Base-by-base conservation (phyloP, 1,139 yeast genomes). In the Starmera stellimalicola region DNA sequence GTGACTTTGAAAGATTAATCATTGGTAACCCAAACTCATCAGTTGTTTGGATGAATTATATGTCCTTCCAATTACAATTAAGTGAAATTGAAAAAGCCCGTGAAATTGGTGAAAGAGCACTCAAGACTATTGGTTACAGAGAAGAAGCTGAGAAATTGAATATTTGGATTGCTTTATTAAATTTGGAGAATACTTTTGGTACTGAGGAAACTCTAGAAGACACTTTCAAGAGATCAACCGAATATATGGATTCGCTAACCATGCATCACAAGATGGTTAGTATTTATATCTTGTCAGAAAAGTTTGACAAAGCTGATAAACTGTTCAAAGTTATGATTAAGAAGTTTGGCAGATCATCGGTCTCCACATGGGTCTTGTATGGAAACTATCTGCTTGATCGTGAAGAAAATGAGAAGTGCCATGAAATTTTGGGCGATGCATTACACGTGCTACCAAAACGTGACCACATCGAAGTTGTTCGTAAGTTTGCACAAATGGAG, bases 41-140 rank as follows among this genome's bases (percentile, higher is more conserved):
- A 2, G 73, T 88, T 33, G 62, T 87, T 44, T 91, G 98, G 98
- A 88, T 91, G 85, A 85, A 88, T 60, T 91, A 83, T 60, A 91
- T 93, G 96, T 91, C 97, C 3, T 91, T 88, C 81, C 95, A 87
- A 60, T 69, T 91, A 45, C 95, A 88, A 58, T 68, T 91, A 44
- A 82, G 95, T 64, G 98, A 91, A 56, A 65, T 87, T 39, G 96
- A 88, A 35, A 85, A 82, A 60, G 96, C 97, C 10, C 76, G 98
- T 48, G 95, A 84, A 56, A 75, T 91, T 46, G 97, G 84, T 31
- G 83, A 81, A 50, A 75, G 98, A 44, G 98, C 97, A 5, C 69
- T 91, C 51, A 84, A 83, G 62, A 80, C 94, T 8, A 91, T 91
- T 47, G 77, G 74, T 52, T 85, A 79, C 63, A 75, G 96, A 51